Evolutionary conservation across 495 filamentous ascomycete species (phyloP).

Genomic region (Aspergillus funiculosus): DNA sequence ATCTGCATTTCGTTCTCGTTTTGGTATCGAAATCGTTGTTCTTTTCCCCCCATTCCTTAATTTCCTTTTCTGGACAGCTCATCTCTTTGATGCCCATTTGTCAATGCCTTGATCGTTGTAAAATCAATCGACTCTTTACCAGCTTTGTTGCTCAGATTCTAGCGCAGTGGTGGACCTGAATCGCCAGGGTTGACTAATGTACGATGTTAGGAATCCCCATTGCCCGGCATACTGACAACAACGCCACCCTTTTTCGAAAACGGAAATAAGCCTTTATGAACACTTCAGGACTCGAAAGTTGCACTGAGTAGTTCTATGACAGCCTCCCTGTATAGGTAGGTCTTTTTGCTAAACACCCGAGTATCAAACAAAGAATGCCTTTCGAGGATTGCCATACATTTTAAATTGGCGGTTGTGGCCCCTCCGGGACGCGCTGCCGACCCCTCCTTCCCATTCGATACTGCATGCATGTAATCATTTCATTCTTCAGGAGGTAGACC

Average conservation of each 20-base stretch:
- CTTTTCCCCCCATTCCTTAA: background rate
- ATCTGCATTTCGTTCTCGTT: background rate
- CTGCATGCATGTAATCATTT: constrained; percentile 16
- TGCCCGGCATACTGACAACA: background rate
- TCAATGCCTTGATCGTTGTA: no score
- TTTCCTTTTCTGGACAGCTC: background rate
- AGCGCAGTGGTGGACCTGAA: background rate
- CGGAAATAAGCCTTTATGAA: background rate
- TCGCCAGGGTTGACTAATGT: background rate
- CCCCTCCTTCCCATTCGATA: constrained; percentile 19
- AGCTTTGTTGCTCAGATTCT: background rate
- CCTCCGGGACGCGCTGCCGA: constrained; percentile 14
- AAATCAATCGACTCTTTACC: background rate
- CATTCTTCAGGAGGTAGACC: constrained; percentile 6
- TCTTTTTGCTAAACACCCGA: background rate
- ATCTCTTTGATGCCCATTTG: no score
- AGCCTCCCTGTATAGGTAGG: background rate
- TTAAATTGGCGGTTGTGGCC: constrained; percentile 13
- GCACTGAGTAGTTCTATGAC: background rate
- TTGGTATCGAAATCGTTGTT: background rate
- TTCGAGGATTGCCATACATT: constrained; percentile 2
- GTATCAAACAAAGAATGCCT: background rate
- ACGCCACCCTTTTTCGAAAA: background rate
- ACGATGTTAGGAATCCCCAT: background rate
- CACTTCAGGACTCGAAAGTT: no score